A percentile compares a stretch with the other conserved stretches of the same genome.
Conservation (phyloP, 306 rosid genomes). For the Vicia villosa region DNA sequence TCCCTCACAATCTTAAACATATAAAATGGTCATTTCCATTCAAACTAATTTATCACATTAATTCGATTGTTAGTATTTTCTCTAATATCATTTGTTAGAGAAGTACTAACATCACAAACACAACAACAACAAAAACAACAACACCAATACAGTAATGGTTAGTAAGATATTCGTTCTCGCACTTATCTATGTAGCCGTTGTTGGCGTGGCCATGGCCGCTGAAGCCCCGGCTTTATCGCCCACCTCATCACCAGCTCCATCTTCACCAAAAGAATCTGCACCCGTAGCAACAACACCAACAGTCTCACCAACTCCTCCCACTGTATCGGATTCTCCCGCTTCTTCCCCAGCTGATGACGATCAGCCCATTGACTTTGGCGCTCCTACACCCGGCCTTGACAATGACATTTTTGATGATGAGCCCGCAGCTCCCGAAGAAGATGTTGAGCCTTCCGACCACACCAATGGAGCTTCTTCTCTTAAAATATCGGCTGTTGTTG, state of each 20-base stretch:
- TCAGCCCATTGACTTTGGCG: too few relatives aligned
- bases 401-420: neutral
- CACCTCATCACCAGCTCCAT: slow-evolving; percentile 19
- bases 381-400: neutral
- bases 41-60: slow-evolving; percentile 7
- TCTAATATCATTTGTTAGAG: slow-evolving; percentile 45
- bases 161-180: slow-evolving; percentile 40
- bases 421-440: neutral
- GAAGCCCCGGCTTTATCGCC: slow-evolving; percentile 44
- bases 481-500: neutral
- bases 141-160: slow-evolving; percentile 28
- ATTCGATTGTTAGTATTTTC: slow-evolving; percentile 39
- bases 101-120: slow-evolving; percentile 30
- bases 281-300: slow-evolving; percentile 5
- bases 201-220: slow-evolving; percentile 30
- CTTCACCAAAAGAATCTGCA: slow-evolving; percentile 3
- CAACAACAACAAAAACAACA: neutral
- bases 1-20: neutral
- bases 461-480: neutral
- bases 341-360: slow-evolving; percentile 30
- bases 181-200: slow-evolving; percentile 46
- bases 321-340: slow-evolving; percentile 31
- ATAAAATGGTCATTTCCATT: slow-evolving; percentile 10
- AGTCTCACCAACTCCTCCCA: slow-evolving; percentile 1
- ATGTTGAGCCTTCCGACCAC: too few relatives aligned